phyloP scores from a whole-genome alignment of 345 rosid species.

The rapeseed (Brassica napus) region DNA sequence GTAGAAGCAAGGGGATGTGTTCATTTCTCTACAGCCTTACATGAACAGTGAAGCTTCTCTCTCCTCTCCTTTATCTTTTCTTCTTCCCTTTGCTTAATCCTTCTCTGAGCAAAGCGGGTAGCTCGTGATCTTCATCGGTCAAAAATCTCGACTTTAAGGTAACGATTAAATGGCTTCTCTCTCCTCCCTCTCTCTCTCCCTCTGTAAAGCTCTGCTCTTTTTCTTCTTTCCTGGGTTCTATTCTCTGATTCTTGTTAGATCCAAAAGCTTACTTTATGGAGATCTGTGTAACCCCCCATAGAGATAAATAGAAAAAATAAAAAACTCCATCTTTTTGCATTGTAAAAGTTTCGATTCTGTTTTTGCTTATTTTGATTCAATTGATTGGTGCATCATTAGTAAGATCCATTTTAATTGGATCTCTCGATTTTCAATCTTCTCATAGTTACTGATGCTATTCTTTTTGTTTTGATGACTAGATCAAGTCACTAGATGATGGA shows the following conservation, averaged over 20 bases:
- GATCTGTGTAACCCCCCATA: constrained; percentile 44
- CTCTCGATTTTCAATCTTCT: no score
- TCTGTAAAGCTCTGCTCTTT: constrained; percentile 44
- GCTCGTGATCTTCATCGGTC: constrained; percentile 32
- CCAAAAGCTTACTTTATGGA: constrained; percentile 41
- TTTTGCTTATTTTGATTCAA: constrained; percentile 5
- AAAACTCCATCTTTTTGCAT: constrained; percentile 29
- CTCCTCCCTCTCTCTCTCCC: background rate
- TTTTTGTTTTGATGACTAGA: no score
- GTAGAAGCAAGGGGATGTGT: constrained; percentile 36
- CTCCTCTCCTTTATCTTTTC: background rate
- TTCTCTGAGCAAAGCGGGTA: background rate
- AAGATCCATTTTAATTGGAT: no score
- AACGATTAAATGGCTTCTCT: constrained; percentile 2
- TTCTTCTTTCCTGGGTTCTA: constrained; percentile 42
- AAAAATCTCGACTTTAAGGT: constrained; percentile 29
- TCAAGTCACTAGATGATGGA: constrained; percentile 30
- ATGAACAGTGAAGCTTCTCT: constrained; percentile 35
- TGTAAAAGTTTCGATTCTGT: background rate
- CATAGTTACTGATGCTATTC: background rate
- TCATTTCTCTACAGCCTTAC: constrained; percentile 37
- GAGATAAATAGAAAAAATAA: background rate
- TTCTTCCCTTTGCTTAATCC: constrained; percentile 23
- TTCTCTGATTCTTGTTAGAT: constrained; percentile 50
- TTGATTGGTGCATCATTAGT: no score